Evolutionary conservation across 2,329 filamentous ascomycete genomes (phyloP), one percentile per base, ranked within the genome.

Genomic region (Aspergillus niger): DNA sequence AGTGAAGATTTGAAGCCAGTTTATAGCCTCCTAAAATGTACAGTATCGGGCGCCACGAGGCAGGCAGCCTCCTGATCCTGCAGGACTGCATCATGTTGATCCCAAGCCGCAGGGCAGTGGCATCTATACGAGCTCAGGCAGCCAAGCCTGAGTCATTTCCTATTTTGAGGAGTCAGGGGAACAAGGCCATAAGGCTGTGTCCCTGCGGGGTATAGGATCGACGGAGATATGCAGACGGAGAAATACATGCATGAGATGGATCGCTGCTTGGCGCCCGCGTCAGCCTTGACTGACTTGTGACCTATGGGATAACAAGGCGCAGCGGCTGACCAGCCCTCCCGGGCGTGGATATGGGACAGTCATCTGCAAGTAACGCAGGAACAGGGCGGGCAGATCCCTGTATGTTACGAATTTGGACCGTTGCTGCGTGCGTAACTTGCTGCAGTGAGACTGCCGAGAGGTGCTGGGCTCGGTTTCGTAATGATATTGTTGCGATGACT

Each of bases 71-170:
- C 55, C 58, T 67, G 63, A 64, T 65, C 60, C 52, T 43, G 30
- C 22, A 44, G 8, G 32, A 53, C 55, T 38, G 22, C 36, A 57
- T 38, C 36, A 38, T 55, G 32, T 26, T 56, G n/a, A 44, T 55
- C 48, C 57, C 44, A 53, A 67, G 62, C 58, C 63, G 60, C 62
- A 54, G 61, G 64, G 60, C 64, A 65, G 64, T 62, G 61, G 60
- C 36, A 32, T 52, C 43, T 55, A 22, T 39, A 43, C 49, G 54
- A 22, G 50, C 51, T 49, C 30, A 56, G 52, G 49, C 52, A 59
- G 53, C 41, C 39, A 48, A 48, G 39, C 44, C 50, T 65, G 65
- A 66, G 63, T 67, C 65, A 67, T 63, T 58, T 24, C 22, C 30
- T 20, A 38, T 52, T 59, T 41, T 17, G 47, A 59, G 52, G 47